A percentile compares a stretch with the other conserved stretches of the same genome.
These are phyloP conservation scores for Ogataea allantospora DNA, from an alignment of 805 yeast species.

Conservation along the genomic window DNA sequence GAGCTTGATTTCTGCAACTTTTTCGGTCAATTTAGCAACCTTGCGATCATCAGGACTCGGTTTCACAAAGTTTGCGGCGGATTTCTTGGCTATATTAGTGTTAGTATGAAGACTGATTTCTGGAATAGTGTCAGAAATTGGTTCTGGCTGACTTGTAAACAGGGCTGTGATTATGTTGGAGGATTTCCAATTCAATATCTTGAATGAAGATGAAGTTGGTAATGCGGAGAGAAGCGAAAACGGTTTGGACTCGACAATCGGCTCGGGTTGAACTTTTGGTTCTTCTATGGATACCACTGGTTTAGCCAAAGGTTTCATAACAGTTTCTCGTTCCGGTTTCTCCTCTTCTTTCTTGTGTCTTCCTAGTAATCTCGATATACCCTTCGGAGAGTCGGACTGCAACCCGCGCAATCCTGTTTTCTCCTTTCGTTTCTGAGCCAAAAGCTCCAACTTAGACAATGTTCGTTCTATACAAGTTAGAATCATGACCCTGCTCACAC, in stretches of 20 bases:
- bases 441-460: slow-evolving; percentile 43
- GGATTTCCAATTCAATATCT: slow-evolving; percentile 1
- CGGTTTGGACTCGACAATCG: neutral
- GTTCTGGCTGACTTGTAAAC: slow-evolving; percentile 4
- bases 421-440: slow-evolving; percentile 40
- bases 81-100: slow-evolving; percentile 40
- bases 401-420: slow-evolving; percentile 7
- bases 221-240: neutral
- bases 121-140: neutral
- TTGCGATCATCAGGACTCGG: slow-evolving; percentile 81
- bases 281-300: neutral
- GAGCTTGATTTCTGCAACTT: slow-evolving; percentile 25
- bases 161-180: slow-evolving; percentile 1
- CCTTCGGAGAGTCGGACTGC: neutral
- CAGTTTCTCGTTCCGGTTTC: neutral
- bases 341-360: neutral
- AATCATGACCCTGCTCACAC: slow-evolving; percentile 2
- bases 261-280: neutral
- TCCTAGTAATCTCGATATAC: slow-evolving; percentile 1
- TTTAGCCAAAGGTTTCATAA: no score
- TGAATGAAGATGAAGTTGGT: slow-evolving; percentile 1
- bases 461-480: slow-evolving; percentile 13
- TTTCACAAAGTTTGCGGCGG: slow-evolving; percentile 52
- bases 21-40: slow-evolving; percentile 27
- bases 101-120: slow-evolving; percentile 34